Evolutionary conservation across 2,329 filamentous ascomycete species (phyloP), one percentile per base, ranked within the genome.

Genomic region (Beauveria caledonica): DNA sequence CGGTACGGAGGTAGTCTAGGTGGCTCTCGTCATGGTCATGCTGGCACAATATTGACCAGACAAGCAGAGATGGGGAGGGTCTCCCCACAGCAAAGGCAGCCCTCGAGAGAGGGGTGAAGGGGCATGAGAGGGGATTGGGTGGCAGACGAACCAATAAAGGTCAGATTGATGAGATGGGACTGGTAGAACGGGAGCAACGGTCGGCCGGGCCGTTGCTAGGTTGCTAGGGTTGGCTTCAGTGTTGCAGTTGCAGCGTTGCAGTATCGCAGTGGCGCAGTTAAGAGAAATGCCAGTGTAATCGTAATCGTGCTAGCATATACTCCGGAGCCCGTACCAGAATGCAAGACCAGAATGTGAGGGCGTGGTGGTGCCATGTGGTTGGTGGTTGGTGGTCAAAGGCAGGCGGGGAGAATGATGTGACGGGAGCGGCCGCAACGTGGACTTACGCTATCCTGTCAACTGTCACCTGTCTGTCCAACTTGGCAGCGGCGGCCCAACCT

Each of bases 141-240:
- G 57, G 49, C 48, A 59, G 49, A 27, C 51, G 40, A 59, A 40
- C 57, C 40, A 33, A 46, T 36, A 11, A 36, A 15, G 52, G 48
- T 33, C 56, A 51, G 56, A 59, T 59, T 52, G 13, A 45, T 46
- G 23, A 36, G 57, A 45, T 53, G 10, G 48, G 46, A 59, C 51
- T 58, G 56, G 56, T 21, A 58, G 44, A 36, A 39, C 17, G 23
- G 49, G 39, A 36, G 40, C 19, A 46, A 52, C 57, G 57, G 57
- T 53, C 53, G 27, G 48, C 36, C 57, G 57, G 57, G 57, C 57
- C 57, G 57, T 46, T 46, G 57, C 49, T 59, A 59, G 57, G 57
- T 46, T 46, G 57, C 49, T 59, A 59, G 57, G 49, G 45, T 33
- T 40, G 25, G 40, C 57, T 46, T 40, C 46, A 52, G 57, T 52